Evolutionary conservation across 768 basidiomycete species (phyloP), one percentile per base, ranked within the genome.

Genomic region (Sutorius australiensis): DNA sequence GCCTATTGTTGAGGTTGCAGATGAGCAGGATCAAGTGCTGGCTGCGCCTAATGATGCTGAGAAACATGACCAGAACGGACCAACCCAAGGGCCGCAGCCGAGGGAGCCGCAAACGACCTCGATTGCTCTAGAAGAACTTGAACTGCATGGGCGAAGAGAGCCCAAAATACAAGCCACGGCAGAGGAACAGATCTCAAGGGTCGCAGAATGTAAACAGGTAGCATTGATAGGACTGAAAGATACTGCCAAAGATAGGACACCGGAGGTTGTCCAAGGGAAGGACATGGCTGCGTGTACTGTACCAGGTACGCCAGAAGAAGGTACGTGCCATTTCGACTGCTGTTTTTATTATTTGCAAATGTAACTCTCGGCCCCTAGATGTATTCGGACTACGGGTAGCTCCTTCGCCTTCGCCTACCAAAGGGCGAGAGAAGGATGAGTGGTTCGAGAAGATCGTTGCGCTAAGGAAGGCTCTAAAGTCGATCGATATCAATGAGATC

Each of bases 391-490:
- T 75, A 38, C 70, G 73, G 14, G 66, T 70, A 19, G 65, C 66
- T n/a, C 69, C 77, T 27, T 65, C 70, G 11, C 61, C 65, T 11
- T 67, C 63, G 17, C 60, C 54, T 17, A 63, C 66, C 28, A 73
- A 71, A 58, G 69, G 70, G 9, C 67, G 72, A 47, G 76, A 77
- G 59, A 69, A 75, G 55, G 57, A 66, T 38, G 75, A 79, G 50
- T 63, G 86, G 9, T 77, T 82, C 59, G 65, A 70, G 24, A 76
- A 70, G 30, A 77, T 90, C 39, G 64, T 80, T 44, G 67, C 69
- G 1, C 70, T 88, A 27, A 77, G 86, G 50, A 86, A 78, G 60
- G 77, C 80, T 12, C 70, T 92, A 31, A 79, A 78, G 40, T 78
- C 82, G 9, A 74, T 91, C 54, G 77, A 75, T 49, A 80, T 90